phyloP scores from a whole-genome alignment of 345 rosid genomes.

The Arabidopsis arenosa region DNA sequence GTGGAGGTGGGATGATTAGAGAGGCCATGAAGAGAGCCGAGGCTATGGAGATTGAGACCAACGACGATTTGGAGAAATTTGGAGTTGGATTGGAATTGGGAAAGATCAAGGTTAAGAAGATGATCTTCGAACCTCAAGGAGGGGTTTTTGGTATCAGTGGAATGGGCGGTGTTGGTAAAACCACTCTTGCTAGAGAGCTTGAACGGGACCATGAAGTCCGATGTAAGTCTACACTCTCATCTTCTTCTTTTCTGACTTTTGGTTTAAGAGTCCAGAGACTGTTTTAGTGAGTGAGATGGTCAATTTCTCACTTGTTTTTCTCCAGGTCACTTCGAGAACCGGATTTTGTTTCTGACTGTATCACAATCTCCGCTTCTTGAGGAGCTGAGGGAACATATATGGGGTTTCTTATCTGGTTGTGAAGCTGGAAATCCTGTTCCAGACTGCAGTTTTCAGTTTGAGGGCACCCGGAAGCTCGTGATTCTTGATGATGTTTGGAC shows the following conservation, averaged over 20 bases:
- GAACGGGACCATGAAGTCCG: slow-evolving; percentile 63
- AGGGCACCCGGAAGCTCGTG: slow-evolving; percentile 51
- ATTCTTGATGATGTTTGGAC: slow-evolving; percentile 95
- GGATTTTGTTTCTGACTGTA: slow-evolving; percentile 73
- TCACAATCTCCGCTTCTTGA: slow-evolving; percentile 84
- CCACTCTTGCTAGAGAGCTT: slow-evolving; percentile 79
- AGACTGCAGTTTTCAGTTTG: slow-evolving; percentile 48
- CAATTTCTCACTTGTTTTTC: not conserved
- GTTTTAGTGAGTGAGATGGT: not conserved
- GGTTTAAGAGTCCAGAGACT: no score
- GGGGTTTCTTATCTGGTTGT: slow-evolving; percentile 51
- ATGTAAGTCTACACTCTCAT: slow-evolving; percentile 50
- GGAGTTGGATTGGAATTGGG: slow-evolving; percentile 67
- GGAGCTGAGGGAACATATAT: slow-evolving; percentile 52
- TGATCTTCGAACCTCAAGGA: slow-evolving; percentile 55
- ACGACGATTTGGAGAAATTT: slow-evolving; percentile 41
- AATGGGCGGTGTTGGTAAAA: slow-evolving; percentile 91
- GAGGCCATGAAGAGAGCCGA: slow-evolving; percentile 63
- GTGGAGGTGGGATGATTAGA: slow-evolving; percentile 64
- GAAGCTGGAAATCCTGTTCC: slow-evolving; percentile 47
- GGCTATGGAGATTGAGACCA: slow-evolving; percentile 50
- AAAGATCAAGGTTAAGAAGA: slow-evolving; percentile 73
- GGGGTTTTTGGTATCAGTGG: slow-evolving; percentile 70
- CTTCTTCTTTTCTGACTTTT: not conserved
- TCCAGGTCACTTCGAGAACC: slow-evolving; percentile 59